Evolutionary conservation across 208 protist species (phyloP), one percentile per base, ranked within the genome.

Genomic region (Trypanosoma caninum): DNA sequence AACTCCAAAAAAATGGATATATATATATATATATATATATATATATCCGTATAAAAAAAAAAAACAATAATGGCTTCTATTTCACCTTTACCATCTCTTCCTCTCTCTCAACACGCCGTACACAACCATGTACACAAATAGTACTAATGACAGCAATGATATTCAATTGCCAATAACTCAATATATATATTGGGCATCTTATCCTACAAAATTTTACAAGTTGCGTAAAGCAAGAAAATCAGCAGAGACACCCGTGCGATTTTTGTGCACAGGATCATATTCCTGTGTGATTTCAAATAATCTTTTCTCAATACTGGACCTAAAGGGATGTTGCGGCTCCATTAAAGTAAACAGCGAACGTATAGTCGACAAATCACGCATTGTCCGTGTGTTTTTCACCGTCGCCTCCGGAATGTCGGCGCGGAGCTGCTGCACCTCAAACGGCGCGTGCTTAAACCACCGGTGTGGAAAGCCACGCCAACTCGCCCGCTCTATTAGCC

Each of bases 381-480:
- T 87, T 30, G 78, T 80, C 28, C 89, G 82, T 13, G 87, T 93
- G 50, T 93, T 92, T 11, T 73, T 50, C 9, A 96, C 78, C 7
- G 78, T 74, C 3, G 60, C 58, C 55, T 88, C 74, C 0, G 86
- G 80, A 9, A 96, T 86, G 52, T 96, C 89, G 3, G 89, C 71
- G 14, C 89, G 86, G 40, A 96, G 72, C 73, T 96, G 83, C 57
- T 93, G 84, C 27, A 96, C 82, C 54, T 96, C 89, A 55, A 93
- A 96, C 0, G 89, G 89, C 3, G 89, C 83, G 59, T 96, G 89
- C 46, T 90, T 91, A 57, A 80, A 96, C 86, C 87, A 91, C 2
- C 78, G 72, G 48, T 91, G 74, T 16, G 86, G 86, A 46, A 96
- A 96, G 10, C 68, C 76, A 10, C 87, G 76, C 85, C 86, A 96